phyloP scores from a whole-genome alignment of 805 yeast genomes.

The Candida verbasci region DNA sequence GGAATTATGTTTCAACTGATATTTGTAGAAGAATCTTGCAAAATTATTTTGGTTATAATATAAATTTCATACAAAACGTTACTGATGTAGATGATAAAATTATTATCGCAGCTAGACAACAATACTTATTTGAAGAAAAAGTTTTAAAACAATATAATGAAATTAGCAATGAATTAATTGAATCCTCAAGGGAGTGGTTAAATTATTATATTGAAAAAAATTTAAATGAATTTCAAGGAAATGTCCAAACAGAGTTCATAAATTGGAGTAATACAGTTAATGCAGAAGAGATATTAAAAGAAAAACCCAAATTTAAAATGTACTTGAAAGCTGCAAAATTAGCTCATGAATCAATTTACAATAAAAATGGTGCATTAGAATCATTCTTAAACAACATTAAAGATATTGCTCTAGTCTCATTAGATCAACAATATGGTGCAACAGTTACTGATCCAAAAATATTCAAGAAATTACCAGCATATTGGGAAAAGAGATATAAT shows the following conservation, averaged over 20 bases:
- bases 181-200: constrained; percentile 42
- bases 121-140: constrained; percentile 67
- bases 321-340: constrained; percentile 56
- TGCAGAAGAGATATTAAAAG: constrained; percentile 43
- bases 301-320: constrained; percentile 86
- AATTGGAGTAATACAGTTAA: constrained; percentile 52
- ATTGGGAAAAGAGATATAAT: constrained; percentile 84
- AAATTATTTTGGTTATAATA: constrained; percentile 87
- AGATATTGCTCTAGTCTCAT: constrained; percentile 67
- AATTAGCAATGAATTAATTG: constrained; percentile 32
- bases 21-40: constrained; percentile 85
- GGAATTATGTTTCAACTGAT: constrained; percentile 93
- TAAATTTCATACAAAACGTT: constrained; percentile 89
- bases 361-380: constrained; percentile 16
- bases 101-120: constrained; percentile 90
- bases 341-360: constrained; percentile 46
- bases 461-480: constrained; percentile 77
- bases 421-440: constrained; percentile 72
- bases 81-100: constrained; percentile 99
- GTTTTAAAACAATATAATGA: constrained; percentile 22
- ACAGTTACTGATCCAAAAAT: constrained; percentile 79
- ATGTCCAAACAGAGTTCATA: constrained; percentile 33
- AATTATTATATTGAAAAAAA: constrained; percentile 49
- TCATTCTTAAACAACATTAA: constrained; percentile 52
- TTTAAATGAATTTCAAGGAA: constrained; percentile 40